These are phyloP conservation scores for Fusarium luffae DNA, from an alignment of 2,329 filamentous ascomycete species.

Conservation along the genomic window DNA sequence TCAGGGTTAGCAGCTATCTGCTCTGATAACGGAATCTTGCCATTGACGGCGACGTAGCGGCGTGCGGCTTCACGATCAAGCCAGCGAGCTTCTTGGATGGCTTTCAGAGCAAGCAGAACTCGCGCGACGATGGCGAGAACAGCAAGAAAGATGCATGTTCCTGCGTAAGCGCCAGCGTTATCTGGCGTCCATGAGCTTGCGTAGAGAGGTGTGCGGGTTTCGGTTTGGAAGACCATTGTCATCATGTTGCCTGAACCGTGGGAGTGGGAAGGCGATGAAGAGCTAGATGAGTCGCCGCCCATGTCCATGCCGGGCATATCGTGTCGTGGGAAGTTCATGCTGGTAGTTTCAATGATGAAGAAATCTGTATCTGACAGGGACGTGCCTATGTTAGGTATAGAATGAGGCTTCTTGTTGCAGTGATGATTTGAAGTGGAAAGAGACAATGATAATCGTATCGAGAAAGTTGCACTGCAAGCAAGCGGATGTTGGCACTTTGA, in stretches of 20 bases:
- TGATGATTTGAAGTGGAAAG: neutral
- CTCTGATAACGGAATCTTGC: conserved; percentile 68
- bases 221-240: conserved; percentile 70
- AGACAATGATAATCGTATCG: neutral
- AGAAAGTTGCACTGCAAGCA: neutral
- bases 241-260: conserved; percentile 48
- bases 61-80: conserved; percentile 76
- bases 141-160: conserved; percentile 91
- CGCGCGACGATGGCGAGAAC: conserved; percentile 77
- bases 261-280: conserved; percentile 23
- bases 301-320: conserved; percentile 43
- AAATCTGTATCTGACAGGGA: neutral
- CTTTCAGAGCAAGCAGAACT: conserved; percentile 76
- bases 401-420: neutral
- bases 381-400: no score
- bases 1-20: conserved; percentile 68
- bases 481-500: neutral
- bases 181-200: conserved; percentile 78
- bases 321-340: conserved; percentile 43
- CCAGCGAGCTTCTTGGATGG: conserved; percentile 72
- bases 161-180: conserved; percentile 79
- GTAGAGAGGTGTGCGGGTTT: conserved; percentile 62
- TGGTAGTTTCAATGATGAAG: neutral
- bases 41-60: conserved; percentile 80
- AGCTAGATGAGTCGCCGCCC: conserved; percentile 27